Base-by-base conservation (phyloP, 495 filamentous ascomycete species). In the Chaetomium tenue region DNA sequence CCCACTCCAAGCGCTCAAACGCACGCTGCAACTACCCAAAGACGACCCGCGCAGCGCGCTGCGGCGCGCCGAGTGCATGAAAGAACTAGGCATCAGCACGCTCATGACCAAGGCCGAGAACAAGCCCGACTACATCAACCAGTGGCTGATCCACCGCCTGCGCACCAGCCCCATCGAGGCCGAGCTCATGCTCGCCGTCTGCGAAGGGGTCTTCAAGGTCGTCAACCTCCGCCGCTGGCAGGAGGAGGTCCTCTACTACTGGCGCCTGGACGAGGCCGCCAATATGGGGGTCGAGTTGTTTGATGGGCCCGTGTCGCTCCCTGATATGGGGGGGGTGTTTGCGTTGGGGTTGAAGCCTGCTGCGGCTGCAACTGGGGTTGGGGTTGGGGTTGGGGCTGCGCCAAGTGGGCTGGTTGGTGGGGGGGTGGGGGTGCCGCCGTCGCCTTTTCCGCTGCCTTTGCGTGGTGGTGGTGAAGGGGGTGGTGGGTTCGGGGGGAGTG, bases 111-210 rank as follows among this genome's bases (percentile, higher is more conserved):
- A 69, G 9, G 72, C 69, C 5, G 70, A 70, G 9, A 71, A 72
- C 62, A 80, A 74, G 63, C 71, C 58, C 20, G 76, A 79, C 58
- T 80, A 70, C 60, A 76, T 82, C 66, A 81, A 81, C 63, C 72
- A 75, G 54, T 82, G 80, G 80, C 68, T 82, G 5, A 74, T 81
- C 33, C 78, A 81, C 66, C 72, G 76, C 16, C 72, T 82, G 56
- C 76, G 79, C 23, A 67, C 74, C n/a, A 76, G 72, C 9, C 75
- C 77, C 1, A 64, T 81, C 68, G 77, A 81, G 68, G 76, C 72
- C 5, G 75, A 78, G 66, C 70, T 81, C 9, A 65, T 80, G 37
- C 73, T 77, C 60, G 71, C 75, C 23, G 72, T 75, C 8, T 77
- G 77, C 37, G 70, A 75, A 48, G 58, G 53, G 20, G 56, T 51